Conservation (phyloP, 441 rosid genomes). For the Flueggea neowawraea region DNA sequence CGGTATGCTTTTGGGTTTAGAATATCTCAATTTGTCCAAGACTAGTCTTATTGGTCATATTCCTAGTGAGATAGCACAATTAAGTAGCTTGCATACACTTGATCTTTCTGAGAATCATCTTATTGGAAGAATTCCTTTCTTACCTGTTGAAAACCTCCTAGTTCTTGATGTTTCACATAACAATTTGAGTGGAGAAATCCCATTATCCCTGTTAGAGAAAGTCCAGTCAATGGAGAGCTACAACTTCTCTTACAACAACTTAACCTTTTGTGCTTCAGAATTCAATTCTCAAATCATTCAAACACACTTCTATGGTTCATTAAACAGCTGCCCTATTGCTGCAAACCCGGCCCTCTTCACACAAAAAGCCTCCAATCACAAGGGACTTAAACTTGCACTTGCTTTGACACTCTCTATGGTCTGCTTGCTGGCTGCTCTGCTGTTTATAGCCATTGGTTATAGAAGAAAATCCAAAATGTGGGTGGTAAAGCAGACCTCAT, state of each 20-base stretch:
- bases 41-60: conserved; percentile 61
- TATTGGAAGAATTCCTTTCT: conserved; percentile 48
- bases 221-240: conserved; percentile 60
- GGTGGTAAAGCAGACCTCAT: conserved; percentile 59
- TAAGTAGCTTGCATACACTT: conserved; percentile 47
- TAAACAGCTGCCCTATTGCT: conserved; percentile 84
- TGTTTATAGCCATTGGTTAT: conserved; percentile 69
- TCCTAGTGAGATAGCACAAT: conserved; percentile 48
- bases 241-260: conserved; percentile 92
- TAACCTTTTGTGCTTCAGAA: conserved; percentile 63
- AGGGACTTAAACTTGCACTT: conserved; percentile 58
- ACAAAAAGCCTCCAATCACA: conserved; percentile 39
- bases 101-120: conserved; percentile 84
- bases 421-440: conserved; percentile 59
- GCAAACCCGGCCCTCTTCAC: conserved; percentile 62
- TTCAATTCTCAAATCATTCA: conserved; percentile 42
- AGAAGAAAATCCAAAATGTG: conserved; percentile 52
- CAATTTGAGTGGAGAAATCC: conserved; percentile 80
- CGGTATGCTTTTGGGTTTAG: conserved; percentile 42
- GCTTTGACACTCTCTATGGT: conserved; percentile 62
- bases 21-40: conserved; percentile 75
- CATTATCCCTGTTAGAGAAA: conserved; percentile 43
- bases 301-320: conserved; percentile 58
- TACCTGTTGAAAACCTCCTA: conserved; percentile 43
- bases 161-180: conserved; percentile 72